These are phyloP conservation scores for Ophiobolus disseminans DNA, from an alignment of 2,329 filamentous ascomycete genomes.

Conservation along the genomic window DNA sequence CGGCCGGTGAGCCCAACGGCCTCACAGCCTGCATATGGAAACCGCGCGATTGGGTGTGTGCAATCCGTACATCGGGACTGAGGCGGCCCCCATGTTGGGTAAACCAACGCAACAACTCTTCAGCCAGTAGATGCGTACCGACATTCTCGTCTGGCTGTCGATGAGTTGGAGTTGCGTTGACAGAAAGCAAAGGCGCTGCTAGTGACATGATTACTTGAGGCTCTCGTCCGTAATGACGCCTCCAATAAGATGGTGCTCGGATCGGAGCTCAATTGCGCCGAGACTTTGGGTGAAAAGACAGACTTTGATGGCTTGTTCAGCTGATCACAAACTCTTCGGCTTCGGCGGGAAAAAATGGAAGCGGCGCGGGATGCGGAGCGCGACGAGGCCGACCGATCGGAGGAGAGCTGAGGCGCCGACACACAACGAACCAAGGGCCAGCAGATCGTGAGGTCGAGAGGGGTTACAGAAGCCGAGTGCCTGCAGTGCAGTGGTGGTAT, in stretches of 20 bases:
- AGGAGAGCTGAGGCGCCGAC: conserved; percentile 2
- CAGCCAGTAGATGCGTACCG: conserved; percentile 20
- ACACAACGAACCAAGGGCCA: conserved; percentile 10
- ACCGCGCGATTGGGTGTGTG: conserved; percentile 33
- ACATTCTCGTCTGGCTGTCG: conserved; percentile 7
- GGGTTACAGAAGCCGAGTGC: conserved; percentile 23
- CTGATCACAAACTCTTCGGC: conserved; percentile 11
- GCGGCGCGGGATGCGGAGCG: conserved; percentile 17
- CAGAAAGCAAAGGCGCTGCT: conserved; percentile 11
- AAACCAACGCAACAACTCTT: conserved; percentile 41
- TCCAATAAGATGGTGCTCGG: neutral
- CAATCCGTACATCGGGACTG: conserved; percentile 38
- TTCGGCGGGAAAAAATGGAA: conserved; percentile 21
- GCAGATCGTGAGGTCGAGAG: conserved; percentile 17
- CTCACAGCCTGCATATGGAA: conserved; percentile 39
- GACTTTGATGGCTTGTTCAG: neutral
- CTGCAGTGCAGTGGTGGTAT: too few relatives aligned
- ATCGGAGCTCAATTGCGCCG: too few relatives aligned
- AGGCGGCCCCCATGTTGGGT: conserved; percentile 38
- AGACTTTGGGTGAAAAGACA: neutral
- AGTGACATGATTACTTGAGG: conserved; percentile 13
- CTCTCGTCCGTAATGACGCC: conserved; percentile 10
- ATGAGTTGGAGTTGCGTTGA: too few relatives aligned
- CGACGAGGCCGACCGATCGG: conserved; percentile 13
- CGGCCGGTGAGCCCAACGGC: conserved; percentile 25